A percentile compares a stretch with the other conserved stretches of the same genome.
These are phyloP conservation scores for Colletotrichum trifolii DNA, from an alignment of 2,329 filamentous ascomycete species.

Conservation along the genomic window DNA sequence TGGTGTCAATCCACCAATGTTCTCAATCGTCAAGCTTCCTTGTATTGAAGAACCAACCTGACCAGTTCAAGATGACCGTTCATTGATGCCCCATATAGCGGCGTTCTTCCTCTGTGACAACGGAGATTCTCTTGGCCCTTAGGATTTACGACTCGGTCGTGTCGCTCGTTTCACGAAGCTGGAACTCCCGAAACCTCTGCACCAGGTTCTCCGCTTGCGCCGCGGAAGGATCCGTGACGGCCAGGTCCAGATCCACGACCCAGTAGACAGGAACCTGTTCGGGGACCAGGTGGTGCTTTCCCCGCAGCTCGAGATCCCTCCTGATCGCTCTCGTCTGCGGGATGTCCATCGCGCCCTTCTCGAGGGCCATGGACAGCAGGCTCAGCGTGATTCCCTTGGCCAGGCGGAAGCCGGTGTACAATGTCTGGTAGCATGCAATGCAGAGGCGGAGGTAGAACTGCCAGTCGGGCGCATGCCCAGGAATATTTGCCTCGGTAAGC, in stretches of 20 bases:
- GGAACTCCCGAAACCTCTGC: constrained; percentile 39
- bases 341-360: constrained; percentile 45
- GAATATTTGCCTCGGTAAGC: constrained; percentile 39
- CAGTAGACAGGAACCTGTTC: constrained; percentile 47
- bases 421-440: constrained; percentile 49
- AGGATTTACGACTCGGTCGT: no score
- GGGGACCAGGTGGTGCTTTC: constrained; percentile 36
- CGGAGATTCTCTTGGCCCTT: no score
- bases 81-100: no score
- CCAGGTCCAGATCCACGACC: constrained; percentile 49
- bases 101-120: no score
- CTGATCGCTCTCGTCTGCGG: constrained; percentile 44
- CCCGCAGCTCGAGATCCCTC: constrained; percentile 42
- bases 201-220: constrained; percentile 48
- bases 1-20: no score
- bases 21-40: no score
- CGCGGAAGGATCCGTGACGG: constrained; percentile 46
- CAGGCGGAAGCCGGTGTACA: constrained; percentile 49
- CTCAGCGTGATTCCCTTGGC: constrained; percentile 48
- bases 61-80: no score
- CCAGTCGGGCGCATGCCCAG: constrained; percentile 41
- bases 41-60: no score
- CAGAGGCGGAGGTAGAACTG: constrained; percentile 51
- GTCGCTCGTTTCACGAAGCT: neutral
- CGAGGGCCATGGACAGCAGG: constrained; percentile 50